Conservation (phyloP, 2,329 filamentous ascomycete species). For the Leptodontidium sp. region DNA sequence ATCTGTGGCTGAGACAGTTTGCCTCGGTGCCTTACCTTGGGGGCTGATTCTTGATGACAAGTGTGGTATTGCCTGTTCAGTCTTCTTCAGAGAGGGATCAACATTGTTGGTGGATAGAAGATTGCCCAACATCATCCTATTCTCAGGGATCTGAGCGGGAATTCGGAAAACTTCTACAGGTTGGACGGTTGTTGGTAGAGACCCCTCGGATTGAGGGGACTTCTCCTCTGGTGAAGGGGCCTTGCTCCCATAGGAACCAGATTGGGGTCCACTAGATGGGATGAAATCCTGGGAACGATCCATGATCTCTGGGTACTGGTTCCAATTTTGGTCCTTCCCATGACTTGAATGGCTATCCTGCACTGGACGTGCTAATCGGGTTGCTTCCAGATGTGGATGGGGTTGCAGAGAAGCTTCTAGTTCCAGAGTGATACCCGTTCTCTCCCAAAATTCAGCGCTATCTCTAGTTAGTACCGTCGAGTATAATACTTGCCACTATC, state of each 20-base stretch:
- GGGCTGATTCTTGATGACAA: slow-evolving; percentile 19
- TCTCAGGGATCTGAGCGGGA: slow-evolving; percentile 23
- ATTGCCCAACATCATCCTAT: slow-evolving; percentile 34
- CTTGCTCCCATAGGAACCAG: slow-evolving; percentile 26
- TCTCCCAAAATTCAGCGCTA: slow-evolving; percentile 38
- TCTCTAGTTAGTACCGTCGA: slow-evolving; percentile 15
- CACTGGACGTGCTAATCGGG: slow-evolving; percentile 11
- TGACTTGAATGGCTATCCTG: background rate
- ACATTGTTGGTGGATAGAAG: slow-evolving; percentile 35
- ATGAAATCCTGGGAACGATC: slow-evolving; percentile 32
- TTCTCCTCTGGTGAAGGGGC: slow-evolving; percentile 26
- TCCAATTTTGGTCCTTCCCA: slow-evolving; percentile 27
- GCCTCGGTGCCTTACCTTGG: slow-evolving; percentile 37
- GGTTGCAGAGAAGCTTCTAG: slow-evolving; percentile 27
- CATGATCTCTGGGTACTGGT: slow-evolving; percentile 37
- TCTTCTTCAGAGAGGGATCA: slow-evolving; percentile 24
- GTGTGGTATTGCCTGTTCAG: slow-evolving; percentile 28
- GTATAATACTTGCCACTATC: slow-evolving; percentile 13
- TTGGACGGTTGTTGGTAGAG: slow-evolving; percentile 36
- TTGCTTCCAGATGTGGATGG: slow-evolving; percentile 19
- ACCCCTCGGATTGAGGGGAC: slow-evolving; percentile 26
- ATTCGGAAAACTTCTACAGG: slow-evolving; percentile 37
- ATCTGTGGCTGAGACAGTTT: slow-evolving; percentile 39
- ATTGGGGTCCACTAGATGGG: slow-evolving; percentile 31
- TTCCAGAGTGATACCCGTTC: slow-evolving; percentile 22